phyloP scores from a whole-genome alignment of 345 rosid species.

The Salix udensis region DNA sequence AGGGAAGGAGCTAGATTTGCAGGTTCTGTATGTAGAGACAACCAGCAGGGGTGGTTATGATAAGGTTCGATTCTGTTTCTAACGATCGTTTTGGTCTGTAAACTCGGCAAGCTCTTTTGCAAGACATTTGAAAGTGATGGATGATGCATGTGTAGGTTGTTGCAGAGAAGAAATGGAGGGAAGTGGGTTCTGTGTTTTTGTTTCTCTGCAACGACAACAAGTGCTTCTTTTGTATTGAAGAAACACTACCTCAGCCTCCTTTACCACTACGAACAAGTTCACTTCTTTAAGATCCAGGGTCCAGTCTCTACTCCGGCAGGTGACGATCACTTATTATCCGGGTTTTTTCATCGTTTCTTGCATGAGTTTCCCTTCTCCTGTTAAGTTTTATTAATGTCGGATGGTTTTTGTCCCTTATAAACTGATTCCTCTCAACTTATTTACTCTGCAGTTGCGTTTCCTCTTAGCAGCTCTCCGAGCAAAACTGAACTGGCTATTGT shows the following conservation, averaged over 20 bases:
- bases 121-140: not conserved
- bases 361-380: not conserved
- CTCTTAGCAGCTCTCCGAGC: constrained; percentile 35
- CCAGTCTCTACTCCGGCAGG: constrained; percentile 57
- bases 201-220: constrained; percentile 87
- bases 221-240: constrained; percentile 90
- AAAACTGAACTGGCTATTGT: constrained; percentile 55
- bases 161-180: constrained; percentile 98
- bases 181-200: constrained; percentile 86
- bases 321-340: constrained; percentile 2
- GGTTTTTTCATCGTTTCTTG: not conserved
- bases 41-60: constrained; percentile 87
- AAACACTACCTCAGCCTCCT: constrained; percentile 80
- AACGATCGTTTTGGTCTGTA: not conserved
- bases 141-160: constrained; percentile 50
- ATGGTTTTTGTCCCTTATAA: not conserved
- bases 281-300: constrained; percentile 69
- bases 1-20: constrained; percentile 90
- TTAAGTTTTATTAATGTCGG: not conserved
- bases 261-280: constrained; percentile 85
- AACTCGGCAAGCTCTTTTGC: no score
- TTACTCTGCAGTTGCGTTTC: constrained; percentile 41
- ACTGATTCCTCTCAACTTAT: not conserved
- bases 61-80: constrained; percentile 43
- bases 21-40: constrained; percentile 77